phyloP scores from a whole-genome alignment of 2,329 filamentous ascomycete species.

The Gyromitra esculenta region DNA sequence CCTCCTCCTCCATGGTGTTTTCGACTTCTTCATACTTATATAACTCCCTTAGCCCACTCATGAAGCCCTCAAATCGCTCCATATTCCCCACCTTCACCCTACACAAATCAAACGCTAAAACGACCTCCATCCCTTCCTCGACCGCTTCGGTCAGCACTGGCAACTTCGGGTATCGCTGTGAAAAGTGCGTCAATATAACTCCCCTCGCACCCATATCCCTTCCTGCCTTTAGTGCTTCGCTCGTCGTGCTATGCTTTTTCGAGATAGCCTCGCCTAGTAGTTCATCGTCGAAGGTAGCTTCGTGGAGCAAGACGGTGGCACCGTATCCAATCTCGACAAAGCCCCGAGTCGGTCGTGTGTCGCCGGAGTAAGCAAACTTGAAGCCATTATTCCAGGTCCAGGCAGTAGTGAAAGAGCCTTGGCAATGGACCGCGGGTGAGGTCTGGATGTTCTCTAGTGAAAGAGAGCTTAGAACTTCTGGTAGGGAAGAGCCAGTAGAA shows the following conservation, averaged over 20 bases:
- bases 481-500: conserved; percentile 62
- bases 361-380: conserved; percentile 91
- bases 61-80: conserved; percentile 71
- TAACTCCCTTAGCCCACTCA: conserved; percentile 69
- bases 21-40: conserved; percentile 63
- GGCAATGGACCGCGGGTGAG: conserved; percentile 71
- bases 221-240: conserved; percentile 83
- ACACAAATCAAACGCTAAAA: conserved; percentile 84
- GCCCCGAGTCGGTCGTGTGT: conserved; percentile 79
- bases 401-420: conserved; percentile 77
- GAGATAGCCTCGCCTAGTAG: conserved; percentile 78
- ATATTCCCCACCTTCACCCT: conserved; percentile 76
- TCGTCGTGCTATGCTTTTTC: conserved; percentile 91
- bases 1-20: conserved; percentile 53
- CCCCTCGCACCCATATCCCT: conserved; percentile 79
- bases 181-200: conserved; percentile 92
- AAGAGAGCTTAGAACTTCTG: conserved; percentile 59
- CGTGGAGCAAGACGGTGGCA: conserved; percentile 88
- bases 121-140: conserved; percentile 68
- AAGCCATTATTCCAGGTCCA: conserved; percentile 82
- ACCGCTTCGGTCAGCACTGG: conserved; percentile 64
- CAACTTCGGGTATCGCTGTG: conserved; percentile 87
- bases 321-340: conserved; percentile 78
- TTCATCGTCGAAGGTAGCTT: conserved; percentile 94
- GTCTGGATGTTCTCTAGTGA: conserved; percentile 49